Evolutionary conservation across 495 filamentous ascomycete species (phyloP), one percentile per base, ranked within the genome.

Genomic region (Penicillium desertorum): DNA sequence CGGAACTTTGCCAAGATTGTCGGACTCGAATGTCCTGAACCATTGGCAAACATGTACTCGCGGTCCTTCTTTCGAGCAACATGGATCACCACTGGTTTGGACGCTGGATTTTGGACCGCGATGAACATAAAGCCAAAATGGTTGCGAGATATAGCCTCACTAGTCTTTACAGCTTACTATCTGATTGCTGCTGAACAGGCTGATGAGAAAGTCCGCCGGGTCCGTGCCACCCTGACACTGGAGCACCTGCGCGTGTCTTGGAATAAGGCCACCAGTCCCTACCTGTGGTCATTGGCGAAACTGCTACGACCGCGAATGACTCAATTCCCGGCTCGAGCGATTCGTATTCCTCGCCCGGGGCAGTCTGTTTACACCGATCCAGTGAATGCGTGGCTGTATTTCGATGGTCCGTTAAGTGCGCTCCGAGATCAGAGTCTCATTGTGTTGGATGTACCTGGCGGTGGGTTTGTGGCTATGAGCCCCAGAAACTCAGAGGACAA

Each of bases 81-180:
- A 77, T 98, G 93, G 94, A 84, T 96, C 22, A 87, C 93, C 39
- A 98, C 94, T 0, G 94, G 91, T 0, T 71, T 98, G 55, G 94
- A 98, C 68, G 94, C 94, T 10, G 94, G 94, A 0, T 98, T 96
- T 71, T 98, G 94, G 94, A 96, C 91, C 0, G 95, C 94, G 5
- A 98, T 98, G 94, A 87, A 85, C 53, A 89, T 98, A 49, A 82
- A 81, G 45, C 83, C 79, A 52, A 92, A 90, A 63, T 91, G 88
- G 88, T 66, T 95, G 17, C 80, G 90, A 23, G 92, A 98, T 68
- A 65, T 96, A 16, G 82, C 86, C 4, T 91, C 88, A 58, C 79
- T 98, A 20, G 78, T 89, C 22, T 98, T 96, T 67, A 87, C 86
- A 1, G 67, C 85, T 2, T 98, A 96, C 72, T 98, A 98, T 70